Conservation (phyloP, 2,329 filamentous ascomycete genomes). For the Fusarium sp. region DNA sequence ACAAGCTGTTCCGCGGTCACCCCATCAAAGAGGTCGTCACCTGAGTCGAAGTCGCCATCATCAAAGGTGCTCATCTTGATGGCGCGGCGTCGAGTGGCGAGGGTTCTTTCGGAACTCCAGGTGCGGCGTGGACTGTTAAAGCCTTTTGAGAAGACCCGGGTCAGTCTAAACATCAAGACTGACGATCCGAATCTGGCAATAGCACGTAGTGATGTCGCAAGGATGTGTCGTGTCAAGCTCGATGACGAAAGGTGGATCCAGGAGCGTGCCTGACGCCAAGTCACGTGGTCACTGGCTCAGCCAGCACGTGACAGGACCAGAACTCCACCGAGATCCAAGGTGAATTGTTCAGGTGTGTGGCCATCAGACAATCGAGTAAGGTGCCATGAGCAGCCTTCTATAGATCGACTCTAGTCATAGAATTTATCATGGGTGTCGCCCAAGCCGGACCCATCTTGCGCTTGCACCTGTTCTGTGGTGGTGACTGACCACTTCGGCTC, state of each 20-base stretch:
- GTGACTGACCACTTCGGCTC: too few species aligned
- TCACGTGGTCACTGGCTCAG: not conserved
- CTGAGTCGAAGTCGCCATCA: conserved; percentile 42
- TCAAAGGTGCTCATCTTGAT: not conserved
- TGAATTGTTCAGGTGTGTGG: too few species aligned
- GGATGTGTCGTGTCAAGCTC: not conserved
- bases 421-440: too few species aligned
- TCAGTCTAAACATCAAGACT: not conserved
- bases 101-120: not conserved
- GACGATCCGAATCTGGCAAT: not conserved
- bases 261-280: not conserved
- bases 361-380: too few species aligned
- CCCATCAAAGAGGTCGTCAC: conserved; percentile 41
- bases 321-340: too few species aligned
- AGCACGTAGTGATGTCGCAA: not conserved
- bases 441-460: too few species aligned
- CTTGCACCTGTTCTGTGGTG: too few species aligned
- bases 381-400: too few species aligned
- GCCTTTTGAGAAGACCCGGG: not conserved
- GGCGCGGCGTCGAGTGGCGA: not conserved
- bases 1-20: conserved; percentile 29
- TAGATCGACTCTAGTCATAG: too few species aligned
- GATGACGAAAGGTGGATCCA: not conserved
- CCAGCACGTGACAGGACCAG: not conserved
- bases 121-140: not conserved